Percentiles rank a stretch among this genome's conserved stretches.
Conservation (phyloP, 257 asterid species). For the Ophiorrhiza pumila region DNA sequence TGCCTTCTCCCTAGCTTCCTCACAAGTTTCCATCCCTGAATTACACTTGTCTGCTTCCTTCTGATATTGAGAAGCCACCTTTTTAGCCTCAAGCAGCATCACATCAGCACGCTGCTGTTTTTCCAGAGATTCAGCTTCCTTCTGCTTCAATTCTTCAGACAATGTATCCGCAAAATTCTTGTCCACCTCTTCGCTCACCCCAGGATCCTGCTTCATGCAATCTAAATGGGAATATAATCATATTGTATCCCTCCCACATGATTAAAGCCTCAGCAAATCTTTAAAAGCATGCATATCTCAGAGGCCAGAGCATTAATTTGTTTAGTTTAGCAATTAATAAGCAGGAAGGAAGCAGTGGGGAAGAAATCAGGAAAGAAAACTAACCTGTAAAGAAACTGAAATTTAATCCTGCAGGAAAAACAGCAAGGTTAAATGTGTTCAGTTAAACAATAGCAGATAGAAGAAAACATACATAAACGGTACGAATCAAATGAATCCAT, state of each 20-base stretch:
- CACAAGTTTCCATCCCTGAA: slow-evolving; percentile 94
- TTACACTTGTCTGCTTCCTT: slow-evolving; percentile 95
- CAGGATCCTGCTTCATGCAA: slow-evolving; percentile 81
- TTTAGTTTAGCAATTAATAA: too few relatives aligned
- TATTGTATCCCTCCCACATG: too few relatives aligned
- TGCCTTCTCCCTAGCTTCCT: slow-evolving; percentile 86
- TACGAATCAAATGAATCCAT: background rate
- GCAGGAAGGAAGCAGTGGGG: background rate
- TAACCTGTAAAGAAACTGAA: slow-evolving; percentile 28
- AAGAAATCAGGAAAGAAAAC: slow-evolving; percentile 12
- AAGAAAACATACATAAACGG: background rate
- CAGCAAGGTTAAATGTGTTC: background rate
- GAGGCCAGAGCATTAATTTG: too few relatives aligned
- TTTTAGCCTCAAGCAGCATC: slow-evolving; percentile 86
- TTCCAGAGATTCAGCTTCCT: slow-evolving; percentile 70
- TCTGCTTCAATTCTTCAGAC: slow-evolving; percentile 64
- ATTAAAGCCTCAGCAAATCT: background rate
- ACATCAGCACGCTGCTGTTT: slow-evolving; percentile 75
- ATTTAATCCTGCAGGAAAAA: slow-evolving; percentile 28
- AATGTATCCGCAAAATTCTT: slow-evolving; percentile 65
- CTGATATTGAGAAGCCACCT: slow-evolving; percentile 84
- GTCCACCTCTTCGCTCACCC: slow-evolving; percentile 67
- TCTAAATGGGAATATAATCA: slow-evolving; percentile 32
- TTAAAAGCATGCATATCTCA: too few relatives aligned
- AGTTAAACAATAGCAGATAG: background rate